A percentile compares a stretch with the other conserved stretches of the same genome.
These are phyloP conservation scores for Lasiodiplodia hormozganensis DNA, from an alignment of 2,329 filamentous ascomycete species.

Conservation along the genomic window DNA sequence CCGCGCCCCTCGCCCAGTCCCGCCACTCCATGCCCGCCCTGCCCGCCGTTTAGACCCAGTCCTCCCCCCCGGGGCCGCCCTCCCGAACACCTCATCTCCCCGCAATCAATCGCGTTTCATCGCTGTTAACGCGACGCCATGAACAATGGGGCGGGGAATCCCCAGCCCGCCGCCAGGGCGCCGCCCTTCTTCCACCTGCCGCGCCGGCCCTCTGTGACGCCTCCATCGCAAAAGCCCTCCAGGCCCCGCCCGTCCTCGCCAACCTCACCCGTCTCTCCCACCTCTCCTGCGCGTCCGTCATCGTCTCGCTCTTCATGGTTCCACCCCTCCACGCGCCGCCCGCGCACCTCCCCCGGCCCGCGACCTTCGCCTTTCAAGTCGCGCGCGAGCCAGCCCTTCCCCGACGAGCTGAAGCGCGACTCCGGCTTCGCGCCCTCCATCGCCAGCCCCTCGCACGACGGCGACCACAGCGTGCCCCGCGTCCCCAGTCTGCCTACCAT, in stretches of 20 bases:
- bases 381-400: slow-evolving; percentile 37
- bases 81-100: slow-evolving; percentile 23
- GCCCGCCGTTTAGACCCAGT: slow-evolving; percentile 13
- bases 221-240: background rate
- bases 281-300: slow-evolving; percentile 21
- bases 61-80: slow-evolving; percentile 4
- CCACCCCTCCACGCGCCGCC: slow-evolving; percentile 43
- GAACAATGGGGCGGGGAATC: slow-evolving; percentile 18
- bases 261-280: slow-evolving; percentile 9
- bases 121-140: slow-evolving; percentile 21
- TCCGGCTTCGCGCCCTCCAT: slow-evolving; percentile 49
- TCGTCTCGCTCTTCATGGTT: slow-evolving; percentile 36
- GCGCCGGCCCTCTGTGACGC: slow-evolving; percentile 15
- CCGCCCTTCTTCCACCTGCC: slow-evolving; percentile 17
- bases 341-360: slow-evolving; percentile 46
- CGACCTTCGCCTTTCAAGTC: slow-evolving; percentile 41
- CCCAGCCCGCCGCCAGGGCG: background rate
- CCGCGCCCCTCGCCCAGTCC: slow-evolving; percentile 7
- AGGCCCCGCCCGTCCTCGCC: background rate
- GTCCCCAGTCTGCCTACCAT: slow-evolving; percentile 54
- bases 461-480: slow-evolving; percentile 33
- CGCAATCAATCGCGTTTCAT: slow-evolving; percentile 29
- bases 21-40: slow-evolving; percentile 5
- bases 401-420: slow-evolving; percentile 47
- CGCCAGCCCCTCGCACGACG: slow-evolving; percentile 35